Evolutionary conservation across 345 rosid species (phyloP).

Genomic region (Psidium guajava): DNA sequence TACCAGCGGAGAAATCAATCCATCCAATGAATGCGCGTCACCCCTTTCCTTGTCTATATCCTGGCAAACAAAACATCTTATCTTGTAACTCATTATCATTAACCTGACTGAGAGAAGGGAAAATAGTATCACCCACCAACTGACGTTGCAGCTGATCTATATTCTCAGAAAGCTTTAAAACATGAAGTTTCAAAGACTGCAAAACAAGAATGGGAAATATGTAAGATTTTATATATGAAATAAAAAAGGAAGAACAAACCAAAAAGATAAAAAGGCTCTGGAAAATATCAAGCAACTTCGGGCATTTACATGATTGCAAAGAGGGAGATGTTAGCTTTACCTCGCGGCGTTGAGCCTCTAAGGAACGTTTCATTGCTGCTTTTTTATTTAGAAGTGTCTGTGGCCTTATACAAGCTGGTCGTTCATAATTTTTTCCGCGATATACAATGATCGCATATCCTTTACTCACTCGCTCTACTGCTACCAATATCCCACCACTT

Average conservation of each 20-base stretch:
- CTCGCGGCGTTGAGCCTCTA: slow-evolving; percentile 76
- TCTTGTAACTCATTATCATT: neutral
- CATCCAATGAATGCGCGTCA: slow-evolving; percentile 17
- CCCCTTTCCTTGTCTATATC: slow-evolving; percentile 34
- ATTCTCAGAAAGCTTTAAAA: slow-evolving; percentile 60
- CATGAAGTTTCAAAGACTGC: slow-evolving; percentile 92
- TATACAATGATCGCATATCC: slow-evolving; percentile 82
- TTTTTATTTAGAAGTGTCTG: slow-evolving; percentile 64
- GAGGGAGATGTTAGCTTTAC: slow-evolving; percentile 23
- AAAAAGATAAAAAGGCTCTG: neutral
- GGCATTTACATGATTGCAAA: neutral
- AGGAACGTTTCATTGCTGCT: slow-evolving; percentile 68
- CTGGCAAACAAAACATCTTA: slow-evolving; percentile 22
- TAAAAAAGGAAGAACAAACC: neutral
- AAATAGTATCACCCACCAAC: slow-evolving; percentile 40
- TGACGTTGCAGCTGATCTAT: slow-evolving; percentile 47
- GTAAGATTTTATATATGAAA: neutral
- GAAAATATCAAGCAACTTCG: neutral
- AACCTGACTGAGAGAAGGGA: neutral
- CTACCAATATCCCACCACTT: slow-evolving; percentile 88
- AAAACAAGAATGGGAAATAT: slow-evolving; percentile 3
- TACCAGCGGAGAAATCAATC: slow-evolving; percentile 25
- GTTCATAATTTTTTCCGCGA: slow-evolving; percentile 86
- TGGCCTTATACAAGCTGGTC: slow-evolving; percentile 75
- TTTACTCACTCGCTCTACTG: slow-evolving; percentile 74